Percentiles rank a stretch among this genome's conserved stretches.
These are phyloP conservation scores for Trichoderma sp. DNA, from an alignment of 2,329 filamentous ascomycete species.

Conservation along the genomic window DNA sequence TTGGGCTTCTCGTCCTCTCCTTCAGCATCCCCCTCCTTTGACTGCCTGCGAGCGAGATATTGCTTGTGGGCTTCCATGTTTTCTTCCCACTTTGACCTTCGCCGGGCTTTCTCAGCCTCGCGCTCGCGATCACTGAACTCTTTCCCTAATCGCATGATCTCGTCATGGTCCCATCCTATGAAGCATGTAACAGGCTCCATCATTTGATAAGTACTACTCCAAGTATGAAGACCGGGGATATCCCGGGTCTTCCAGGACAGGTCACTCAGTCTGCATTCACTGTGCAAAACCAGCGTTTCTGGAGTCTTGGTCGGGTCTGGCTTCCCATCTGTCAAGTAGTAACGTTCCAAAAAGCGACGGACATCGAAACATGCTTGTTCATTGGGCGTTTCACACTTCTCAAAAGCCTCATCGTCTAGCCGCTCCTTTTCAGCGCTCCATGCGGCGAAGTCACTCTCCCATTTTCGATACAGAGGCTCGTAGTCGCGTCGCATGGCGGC, in stretches of 20 bases:
- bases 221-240: not conserved
- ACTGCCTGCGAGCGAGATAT: not conserved
- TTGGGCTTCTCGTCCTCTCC: not conserved
- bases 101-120: not conserved
- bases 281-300: not conserved
- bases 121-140: not conserved
- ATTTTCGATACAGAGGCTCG: constrained; percentile 5
- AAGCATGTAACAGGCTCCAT: not conserved
- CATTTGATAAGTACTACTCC: not conserved
- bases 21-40: too few relatives aligned
- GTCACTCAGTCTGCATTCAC: not conserved
- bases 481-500: constrained; percentile 22
- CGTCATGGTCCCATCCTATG: not conserved
- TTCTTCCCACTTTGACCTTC: not conserved
- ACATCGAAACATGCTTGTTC: not conserved
- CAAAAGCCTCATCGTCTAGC: constrained; percentile 1
- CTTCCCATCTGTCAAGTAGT: constrained; percentile 12
- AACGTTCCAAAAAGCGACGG: not conserved
- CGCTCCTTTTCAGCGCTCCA: not conserved
- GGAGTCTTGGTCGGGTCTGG: not conserved
- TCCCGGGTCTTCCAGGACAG: not conserved
- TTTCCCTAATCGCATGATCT: not conserved
- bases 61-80: not conserved
- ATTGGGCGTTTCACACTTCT: not conserved
- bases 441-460: not conserved